Percentiles rank a stretch among this genome's conserved stretches.
phyloP scores from a whole-genome alignment of 2,329 filamentous ascomycete genomes.

The Aspergillus sp. region DNA sequence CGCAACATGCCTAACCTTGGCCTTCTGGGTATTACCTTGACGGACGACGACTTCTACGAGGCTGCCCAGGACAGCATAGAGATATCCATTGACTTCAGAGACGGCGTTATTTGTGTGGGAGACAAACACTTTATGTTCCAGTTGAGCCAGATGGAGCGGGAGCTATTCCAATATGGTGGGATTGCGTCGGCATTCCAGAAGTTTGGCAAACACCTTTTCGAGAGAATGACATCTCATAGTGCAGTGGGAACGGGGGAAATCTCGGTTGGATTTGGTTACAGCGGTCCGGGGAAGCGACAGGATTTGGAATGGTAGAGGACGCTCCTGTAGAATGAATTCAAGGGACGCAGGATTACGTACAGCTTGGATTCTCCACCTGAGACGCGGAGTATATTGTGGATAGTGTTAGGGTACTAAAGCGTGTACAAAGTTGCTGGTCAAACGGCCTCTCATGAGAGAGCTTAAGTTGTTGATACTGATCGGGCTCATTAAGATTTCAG shows the following conservation, averaged over 20 bases:
- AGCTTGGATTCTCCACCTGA: too few relatives aligned
- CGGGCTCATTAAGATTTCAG: too few relatives aligned
- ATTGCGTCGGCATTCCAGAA: conserved; percentile 39
- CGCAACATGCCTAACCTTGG: conserved; percentile 48
- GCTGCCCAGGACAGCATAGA: conserved; percentile 31
- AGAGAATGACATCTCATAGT: conserved; percentile 17
- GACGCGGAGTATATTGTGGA: too few relatives aligned
- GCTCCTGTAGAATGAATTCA: too few relatives aligned
- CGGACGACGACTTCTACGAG: conserved; percentile 39
- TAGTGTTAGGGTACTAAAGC: too few relatives aligned
- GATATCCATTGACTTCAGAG: conserved; percentile 36
- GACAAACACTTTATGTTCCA: conserved; percentile 30
- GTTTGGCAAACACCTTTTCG: conserved; percentile 37
- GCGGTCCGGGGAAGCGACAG: too few relatives aligned
- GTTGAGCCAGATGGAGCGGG: conserved; percentile 40
- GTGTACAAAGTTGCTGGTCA: too few relatives aligned
- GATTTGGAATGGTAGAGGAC: neutral
- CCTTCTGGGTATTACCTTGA: conserved; percentile 43
- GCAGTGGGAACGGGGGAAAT: neutral
- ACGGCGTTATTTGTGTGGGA: conserved; percentile 19
- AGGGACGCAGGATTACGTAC: too few relatives aligned
- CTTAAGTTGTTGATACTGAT: too few relatives aligned
- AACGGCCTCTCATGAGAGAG: too few relatives aligned
- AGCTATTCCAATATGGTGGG: conserved; percentile 36
- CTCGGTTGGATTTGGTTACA: neutral